Conservation (phyloP, 2,329 filamentous ascomycete genomes). For the Botrytis galanthina region DNA sequence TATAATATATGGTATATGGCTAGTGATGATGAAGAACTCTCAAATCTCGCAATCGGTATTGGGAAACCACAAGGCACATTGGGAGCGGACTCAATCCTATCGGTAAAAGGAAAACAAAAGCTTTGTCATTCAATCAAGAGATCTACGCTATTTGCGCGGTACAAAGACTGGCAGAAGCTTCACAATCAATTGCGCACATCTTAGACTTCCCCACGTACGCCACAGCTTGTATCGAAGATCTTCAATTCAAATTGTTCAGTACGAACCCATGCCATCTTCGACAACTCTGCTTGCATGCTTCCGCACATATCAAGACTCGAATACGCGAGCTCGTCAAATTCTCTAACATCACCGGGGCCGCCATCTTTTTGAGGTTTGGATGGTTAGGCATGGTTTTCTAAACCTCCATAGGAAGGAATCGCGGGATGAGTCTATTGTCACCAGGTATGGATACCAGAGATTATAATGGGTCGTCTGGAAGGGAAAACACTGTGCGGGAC, state of each 20-base stretch:
- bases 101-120: slow-evolving; percentile 10
- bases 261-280: slow-evolving; percentile 20
- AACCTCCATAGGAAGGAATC: slow-evolving; percentile 32
- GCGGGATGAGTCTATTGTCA: slow-evolving; percentile 44
- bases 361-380: slow-evolving; percentile 14
- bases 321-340: slow-evolving; percentile 8
- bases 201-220: slow-evolving; percentile 21
- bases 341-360: slow-evolving; percentile 7
- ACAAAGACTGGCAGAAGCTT: slow-evolving; percentile 21
- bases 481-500: slow-evolving; percentile 36
- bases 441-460: slow-evolving; percentile 48
- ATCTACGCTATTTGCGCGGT: slow-evolving; percentile 19
- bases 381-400: slow-evolving; percentile 27
- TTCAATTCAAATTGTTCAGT: slow-evolving; percentile 7
- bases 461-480: slow-evolving; percentile 38
- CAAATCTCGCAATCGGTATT: slow-evolving; percentile 31
- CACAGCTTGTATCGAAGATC: slow-evolving; percentile 18
- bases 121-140: slow-evolving; percentile 12
- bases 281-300: slow-evolving; percentile 15
- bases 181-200: slow-evolving; percentile 19
- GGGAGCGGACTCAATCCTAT: slow-evolving; percentile 20
- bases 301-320: slow-evolving; percentile 16
- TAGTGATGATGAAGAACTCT: slow-evolving; percentile 36
- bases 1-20: slow-evolving; percentile 23
- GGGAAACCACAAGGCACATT: slow-evolving; percentile 33